Evolutionary conservation across 1,284 basidiomycete genomes (phyloP).

Genomic region (Apiotrichum porosum): DNA sequence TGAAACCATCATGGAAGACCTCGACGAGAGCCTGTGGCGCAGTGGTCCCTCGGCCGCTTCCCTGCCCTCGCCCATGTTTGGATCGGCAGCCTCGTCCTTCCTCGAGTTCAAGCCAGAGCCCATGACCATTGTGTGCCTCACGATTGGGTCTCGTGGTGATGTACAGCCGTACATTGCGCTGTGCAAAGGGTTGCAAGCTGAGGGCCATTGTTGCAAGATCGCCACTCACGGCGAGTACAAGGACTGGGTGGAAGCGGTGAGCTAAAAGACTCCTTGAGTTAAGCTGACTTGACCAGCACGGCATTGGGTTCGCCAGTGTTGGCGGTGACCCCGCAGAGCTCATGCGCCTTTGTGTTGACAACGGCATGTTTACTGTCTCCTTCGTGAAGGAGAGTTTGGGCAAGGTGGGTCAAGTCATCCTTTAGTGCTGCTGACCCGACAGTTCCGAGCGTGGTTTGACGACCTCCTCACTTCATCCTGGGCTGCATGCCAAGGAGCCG

Average conservation of each 20-base stretch:
- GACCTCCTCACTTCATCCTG: conserved; percentile 89
- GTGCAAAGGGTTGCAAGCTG: conserved; percentile 78
- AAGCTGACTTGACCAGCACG: conserved; percentile 57
- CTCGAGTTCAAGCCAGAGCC: conserved; percentile 87
- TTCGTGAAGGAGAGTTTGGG: conserved; percentile 85
- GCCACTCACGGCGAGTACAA: conserved; percentile 81
- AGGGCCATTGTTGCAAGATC: conserved; percentile 50
- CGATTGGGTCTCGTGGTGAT: conserved; percentile 69
- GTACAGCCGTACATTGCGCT: conserved; percentile 54
- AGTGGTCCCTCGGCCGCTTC: conserved; percentile 51
- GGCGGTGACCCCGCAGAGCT: conserved; percentile 96
- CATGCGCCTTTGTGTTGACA: conserved; percentile 90
- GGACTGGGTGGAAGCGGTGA: conserved; percentile 88
- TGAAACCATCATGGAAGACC: background rate
- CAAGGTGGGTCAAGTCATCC: conserved; percentile 57
- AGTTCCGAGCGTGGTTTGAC: conserved; percentile 97
- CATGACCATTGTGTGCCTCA: conserved; percentile 83
- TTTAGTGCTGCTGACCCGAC: conserved; percentile 3
- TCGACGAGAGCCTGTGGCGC: conserved; percentile 16
- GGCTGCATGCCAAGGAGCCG: conserved; percentile 90
- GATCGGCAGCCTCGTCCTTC: conserved; percentile 85
- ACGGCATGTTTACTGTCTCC: conserved; percentile 91
- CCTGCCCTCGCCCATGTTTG: conserved; percentile 64
- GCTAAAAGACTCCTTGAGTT: conserved; percentile 34
- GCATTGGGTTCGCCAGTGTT: conserved; percentile 87